Evolutionary conservation across 2,329 filamentous ascomycete species (phyloP), one percentile per base, ranked within the genome.

Genomic region (Cladosporium cucumerinum): DNA sequence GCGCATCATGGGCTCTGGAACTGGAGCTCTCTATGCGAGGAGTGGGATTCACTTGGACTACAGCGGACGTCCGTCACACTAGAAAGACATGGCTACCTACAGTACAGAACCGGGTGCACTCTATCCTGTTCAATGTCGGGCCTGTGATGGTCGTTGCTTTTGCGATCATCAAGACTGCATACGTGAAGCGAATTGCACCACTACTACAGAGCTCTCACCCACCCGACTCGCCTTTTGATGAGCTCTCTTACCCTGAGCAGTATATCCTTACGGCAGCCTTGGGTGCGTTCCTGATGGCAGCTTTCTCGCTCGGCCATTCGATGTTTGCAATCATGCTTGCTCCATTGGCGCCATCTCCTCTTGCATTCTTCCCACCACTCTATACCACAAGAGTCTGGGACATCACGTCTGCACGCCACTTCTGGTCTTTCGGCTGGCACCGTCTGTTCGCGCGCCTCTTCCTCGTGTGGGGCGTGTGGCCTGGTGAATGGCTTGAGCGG

Each of bases 401-500:
- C 34, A 72, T 81, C 48, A 74, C 71, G 0, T 75, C 73, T 1
- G 78, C 80, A 7, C 70, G 78, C 25, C 68, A 69, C 12, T 81
- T 81, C 69, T 80, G 79, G 79, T 77, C 76, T 7, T 80, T 79
- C 58, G 79, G 79, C 25, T 81, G 79, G 79, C 79, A 81, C 68
- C 72, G 79, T 6, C 70, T 81, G 0, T 81, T 81, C 63, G 79
- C 79, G 1, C 72, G 79, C 10, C 68, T 81, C 21, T 81, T 81
- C 66, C 72, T 80, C 5, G 79, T 81, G 5, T 81, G 79, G 64
- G 79, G 79, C 6, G 76, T 81, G 14, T 81, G 79, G 79, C 79
- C 79, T 1, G 78, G 79, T 3, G 78, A 80, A 66, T 80, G 77
- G 76, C 16, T 78, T 0, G 79, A 81, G 69, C 69, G 78, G 12